Percentiles rank a stretch among this genome's conserved stretches.
These are phyloP conservation scores for Bipolaris bicolor DNA, from an alignment of 2,329 filamentous ascomycete genomes.

Conservation along the genomic window DNA sequence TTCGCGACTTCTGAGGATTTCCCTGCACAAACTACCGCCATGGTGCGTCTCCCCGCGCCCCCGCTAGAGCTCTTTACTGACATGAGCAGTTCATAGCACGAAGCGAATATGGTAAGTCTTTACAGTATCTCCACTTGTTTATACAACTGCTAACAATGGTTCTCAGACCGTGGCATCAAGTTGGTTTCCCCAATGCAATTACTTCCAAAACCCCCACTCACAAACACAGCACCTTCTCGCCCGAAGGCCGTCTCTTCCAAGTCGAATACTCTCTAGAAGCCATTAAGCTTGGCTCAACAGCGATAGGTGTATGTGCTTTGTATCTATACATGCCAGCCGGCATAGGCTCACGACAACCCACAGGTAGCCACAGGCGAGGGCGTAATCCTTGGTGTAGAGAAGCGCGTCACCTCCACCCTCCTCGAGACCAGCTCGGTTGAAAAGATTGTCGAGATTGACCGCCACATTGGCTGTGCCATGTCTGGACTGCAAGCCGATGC, in stretches of 20 bases:
- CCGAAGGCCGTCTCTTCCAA: slow-evolving; percentile 99
- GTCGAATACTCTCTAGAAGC: slow-evolving; percentile 99
- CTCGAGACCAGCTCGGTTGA: slow-evolving; percentile 98
- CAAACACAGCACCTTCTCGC: slow-evolving; percentile 87
- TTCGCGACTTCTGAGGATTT: background rate
- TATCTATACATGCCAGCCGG: background rate
- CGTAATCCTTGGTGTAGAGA: slow-evolving; percentile 96
- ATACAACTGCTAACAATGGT: slow-evolving; percentile 26
- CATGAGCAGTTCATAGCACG: slow-evolving; percentile 86
- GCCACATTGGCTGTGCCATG: slow-evolving; percentile 99
- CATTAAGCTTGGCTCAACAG: slow-evolving; percentile 98
- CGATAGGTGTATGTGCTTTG: slow-evolving; percentile 75
- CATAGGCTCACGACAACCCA: slow-evolving; percentile 39
- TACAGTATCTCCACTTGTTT: background rate
- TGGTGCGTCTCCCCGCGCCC: slow-evolving; percentile 38
- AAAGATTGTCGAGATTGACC: slow-evolving; percentile 99
- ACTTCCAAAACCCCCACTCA: slow-evolving; percentile 27
- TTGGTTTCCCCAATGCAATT: slow-evolving; percentile 56
- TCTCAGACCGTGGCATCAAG: slow-evolving; percentile 94
- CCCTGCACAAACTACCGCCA: slow-evolving; percentile 29
- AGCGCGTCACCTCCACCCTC: slow-evolving; percentile 96
- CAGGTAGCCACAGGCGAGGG: slow-evolving; percentile 87
- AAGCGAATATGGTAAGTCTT: slow-evolving; percentile 92
- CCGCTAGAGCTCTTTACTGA: slow-evolving; percentile 44
- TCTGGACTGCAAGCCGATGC: slow-evolving; percentile 96